These are phyloP conservation scores for Diaporthe helianthi DNA, from an alignment of 2,329 filamentous ascomycete species.

Conservation along the genomic window DNA sequence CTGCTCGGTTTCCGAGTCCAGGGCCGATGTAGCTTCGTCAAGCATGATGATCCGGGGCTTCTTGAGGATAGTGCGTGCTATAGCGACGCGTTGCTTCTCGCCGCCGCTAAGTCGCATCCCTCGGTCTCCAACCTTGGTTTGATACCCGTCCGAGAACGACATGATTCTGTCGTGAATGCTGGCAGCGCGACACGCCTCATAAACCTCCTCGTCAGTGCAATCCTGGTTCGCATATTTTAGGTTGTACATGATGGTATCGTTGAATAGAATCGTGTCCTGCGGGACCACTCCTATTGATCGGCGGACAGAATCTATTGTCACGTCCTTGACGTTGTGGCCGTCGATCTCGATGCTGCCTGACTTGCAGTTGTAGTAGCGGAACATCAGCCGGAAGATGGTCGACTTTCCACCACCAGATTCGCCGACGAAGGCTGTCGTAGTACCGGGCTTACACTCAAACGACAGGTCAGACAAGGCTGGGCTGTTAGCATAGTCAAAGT, in stretches of 20 bases:
- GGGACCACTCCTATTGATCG: constrained; percentile 94
- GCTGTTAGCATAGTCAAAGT: constrained; percentile 91
- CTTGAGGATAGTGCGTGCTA: constrained; percentile 71
- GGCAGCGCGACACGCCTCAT: constrained; percentile 58
- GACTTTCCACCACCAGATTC: constrained; percentile 98
- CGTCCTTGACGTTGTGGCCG: constrained; percentile 79
- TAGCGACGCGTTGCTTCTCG: constrained; percentile 66
- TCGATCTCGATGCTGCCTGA: constrained; percentile 85
- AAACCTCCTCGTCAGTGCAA: constrained; percentile 57
- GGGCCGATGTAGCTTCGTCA: constrained; percentile 75
- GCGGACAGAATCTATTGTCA: constrained; percentile 93
- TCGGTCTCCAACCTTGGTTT: constrained; percentile 60
- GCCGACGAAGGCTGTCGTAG: constrained; percentile 93
- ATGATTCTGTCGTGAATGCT: constrained; percentile 63
- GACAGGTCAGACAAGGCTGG: constrained; percentile 83
- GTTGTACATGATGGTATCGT: constrained; percentile 63
- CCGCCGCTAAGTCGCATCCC: constrained; percentile 64
- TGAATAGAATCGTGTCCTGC: constrained; percentile 81
- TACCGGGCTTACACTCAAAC: constrained; percentile 87
- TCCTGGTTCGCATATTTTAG: constrained; percentile 58
- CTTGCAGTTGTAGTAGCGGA: constrained; percentile 91
- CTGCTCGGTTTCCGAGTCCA: constrained; percentile 67
- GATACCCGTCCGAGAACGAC: constrained; percentile 59
- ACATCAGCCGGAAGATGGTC: constrained; percentile 92
- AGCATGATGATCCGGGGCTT: constrained; percentile 73